Base-by-base conservation (phyloP, 345 rosid species). In the Clausena lansium region DNA sequence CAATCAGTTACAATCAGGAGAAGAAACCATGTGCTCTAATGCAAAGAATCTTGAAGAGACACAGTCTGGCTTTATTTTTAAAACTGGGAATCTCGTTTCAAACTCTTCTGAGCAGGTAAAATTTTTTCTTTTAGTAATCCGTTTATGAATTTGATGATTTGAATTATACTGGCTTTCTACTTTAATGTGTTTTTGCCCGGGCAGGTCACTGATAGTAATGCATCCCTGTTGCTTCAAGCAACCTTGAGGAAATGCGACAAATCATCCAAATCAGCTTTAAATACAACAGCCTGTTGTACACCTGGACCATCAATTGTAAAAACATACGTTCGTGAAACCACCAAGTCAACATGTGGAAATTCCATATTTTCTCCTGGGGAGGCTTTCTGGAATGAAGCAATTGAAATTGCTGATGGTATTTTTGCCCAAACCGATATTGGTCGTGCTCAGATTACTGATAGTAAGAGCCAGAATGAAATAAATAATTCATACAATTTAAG, bases 381-480 rank as follows among this genome's bases (percentile, higher is more conserved):
- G n/a, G 88, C 92, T 76, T 95, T 95, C 82, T 95, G 99, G 99
- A 89, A 87, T 86, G 99, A 95, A 85, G 99, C 97, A 71, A 87
- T 95, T 85, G 87, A 88, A 83, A 80, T 95, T 83, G 99, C 96
- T 83, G 99, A 95, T 87, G 93, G 94, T 67, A 82, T 95, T 83
- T 78, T 82, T 82, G 74, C 77, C 71, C 89, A 85, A 82, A 61
- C 78, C 67, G 84, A 83, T 59, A 70, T 77, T 73, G 75, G 80
- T 73, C 59, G 76, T 85, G 67, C 68, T 74, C 39, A 70, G 41
- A 77, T 66, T 33, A 73, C 68, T 73, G 68, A 63, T 82, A 54
- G 68, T 36, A 54, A 74, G 70, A 54, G 76, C 75, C 83, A 77
- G 54, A 41, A 59, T 57, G 78, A 73, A 69, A 70, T 76, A 28